These are phyloP conservation scores for Saccharomycopsis hybrid DNA, from an alignment of 1,139 yeast species.

Conservation along the genomic window DNA sequence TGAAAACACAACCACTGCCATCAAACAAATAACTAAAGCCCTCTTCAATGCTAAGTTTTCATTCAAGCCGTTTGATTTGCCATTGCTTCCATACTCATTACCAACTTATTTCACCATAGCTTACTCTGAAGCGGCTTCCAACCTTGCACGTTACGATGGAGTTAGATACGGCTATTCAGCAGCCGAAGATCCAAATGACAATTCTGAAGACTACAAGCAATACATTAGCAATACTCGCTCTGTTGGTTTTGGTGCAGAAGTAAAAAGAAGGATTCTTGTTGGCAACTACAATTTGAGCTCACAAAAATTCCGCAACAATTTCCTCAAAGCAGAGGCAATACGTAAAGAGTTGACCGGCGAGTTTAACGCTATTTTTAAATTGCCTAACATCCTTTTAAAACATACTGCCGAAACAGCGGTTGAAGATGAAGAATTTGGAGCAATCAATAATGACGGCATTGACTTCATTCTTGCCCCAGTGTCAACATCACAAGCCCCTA, in stretches of 20 bases:
- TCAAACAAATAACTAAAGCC: constrained; percentile 39
- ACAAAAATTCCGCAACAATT: constrained; percentile 67
- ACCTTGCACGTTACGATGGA: constrained; percentile 86
- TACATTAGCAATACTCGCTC: constrained; percentile 55
- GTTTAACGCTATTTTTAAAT: constrained; percentile 55
- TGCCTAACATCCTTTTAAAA: constrained; percentile 39
- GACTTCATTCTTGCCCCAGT: constrained; percentile 78
- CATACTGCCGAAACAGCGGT: constrained; percentile 12
- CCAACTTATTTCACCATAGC: constrained; percentile 84
- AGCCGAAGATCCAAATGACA: constrained; percentile 31
- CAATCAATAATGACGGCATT: constrained; percentile 34
- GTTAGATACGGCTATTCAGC: constrained; percentile 59
- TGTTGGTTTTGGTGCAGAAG: constrained; percentile 71
- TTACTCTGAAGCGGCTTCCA: constrained; percentile 92
- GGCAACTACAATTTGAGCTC: constrained; percentile 86
- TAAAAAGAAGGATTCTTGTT: constrained; percentile 69
- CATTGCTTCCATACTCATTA: constrained; percentile 59
- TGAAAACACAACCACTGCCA: constrained; percentile 37
- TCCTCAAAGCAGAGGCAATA: constrained; percentile 64
- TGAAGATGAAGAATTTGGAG: constrained; percentile 13
- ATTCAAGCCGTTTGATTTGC: constrained; percentile 59
- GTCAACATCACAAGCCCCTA: constrained; percentile 53
- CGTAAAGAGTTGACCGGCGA: constrained; percentile 57
- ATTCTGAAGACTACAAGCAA: constrained; percentile 33
- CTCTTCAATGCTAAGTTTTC: constrained; percentile 48